phyloP scores from a whole-genome alignment of 768 basidiomycete species.

The Lactifluus volemus region DNA sequence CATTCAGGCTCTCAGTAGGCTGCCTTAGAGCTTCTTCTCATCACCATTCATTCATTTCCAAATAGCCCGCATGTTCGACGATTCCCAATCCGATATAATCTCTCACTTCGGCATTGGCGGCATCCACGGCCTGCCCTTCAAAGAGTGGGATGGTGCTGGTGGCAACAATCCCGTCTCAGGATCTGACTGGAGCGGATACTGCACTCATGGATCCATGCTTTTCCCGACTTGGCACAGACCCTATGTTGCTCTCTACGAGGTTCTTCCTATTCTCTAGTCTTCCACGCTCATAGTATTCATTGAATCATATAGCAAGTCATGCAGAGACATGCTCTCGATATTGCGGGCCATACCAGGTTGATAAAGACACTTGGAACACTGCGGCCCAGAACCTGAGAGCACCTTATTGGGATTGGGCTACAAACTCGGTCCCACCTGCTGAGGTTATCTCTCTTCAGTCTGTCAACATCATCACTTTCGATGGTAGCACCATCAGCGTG shows the following conservation, averaged over 20 bases:
- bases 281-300: neutral
- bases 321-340: constrained; percentile 31
- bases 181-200: constrained; percentile 38
- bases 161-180: constrained; percentile 21
- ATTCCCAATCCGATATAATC: constrained; percentile 25
- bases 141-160: constrained; percentile 36
- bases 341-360: constrained; percentile 34
- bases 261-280: constrained; percentile 20
- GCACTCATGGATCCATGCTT: constrained; percentile 43
- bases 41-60: neutral
- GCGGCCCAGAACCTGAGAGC: constrained; percentile 32
- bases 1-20: constrained; percentile 41
- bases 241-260: constrained; percentile 44
- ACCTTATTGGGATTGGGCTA: constrained; percentile 49
- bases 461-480: constrained; percentile 29
- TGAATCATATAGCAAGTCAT: constrained; percentile 37
- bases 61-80: constrained; percentile 27
- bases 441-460: constrained; percentile 31
- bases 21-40: neutral
- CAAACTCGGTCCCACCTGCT: constrained; percentile 30
- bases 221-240: constrained; percentile 53
- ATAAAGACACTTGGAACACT: constrained; percentile 23
- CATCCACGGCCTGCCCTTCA: constrained; percentile 45
- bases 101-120: constrained; percentile 41
- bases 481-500: constrained; percentile 25